Evolutionary conservation across 2,329 filamentous ascomycete genomes (phyloP).

Genomic region (Fusarium austroafricanum): DNA sequence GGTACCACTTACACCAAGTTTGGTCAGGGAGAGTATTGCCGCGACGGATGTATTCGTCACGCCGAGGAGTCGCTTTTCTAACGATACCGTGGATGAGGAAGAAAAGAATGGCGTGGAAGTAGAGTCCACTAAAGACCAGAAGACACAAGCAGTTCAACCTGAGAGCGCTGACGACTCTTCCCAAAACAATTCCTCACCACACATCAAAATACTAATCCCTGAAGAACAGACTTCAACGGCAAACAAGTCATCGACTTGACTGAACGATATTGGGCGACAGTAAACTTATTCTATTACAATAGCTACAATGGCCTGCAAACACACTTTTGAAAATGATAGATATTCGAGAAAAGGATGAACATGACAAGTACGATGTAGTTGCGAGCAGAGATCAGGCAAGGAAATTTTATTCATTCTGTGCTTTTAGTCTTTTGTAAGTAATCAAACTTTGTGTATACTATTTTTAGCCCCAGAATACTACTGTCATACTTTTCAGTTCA

Average conservation of each 20-base stretch:
- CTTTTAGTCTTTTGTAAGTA: slow-evolving; percentile 5
- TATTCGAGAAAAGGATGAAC: background rate
- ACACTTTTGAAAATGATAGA: background rate
- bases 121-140: background rate
- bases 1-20: slow-evolving; percentile 30
- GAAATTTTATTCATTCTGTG: slow-evolving; percentile 4
- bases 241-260: background rate
- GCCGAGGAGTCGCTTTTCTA: slow-evolving; percentile 37
- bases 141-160: background rate
- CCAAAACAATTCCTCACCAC: background rate
- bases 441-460: slow-evolving; percentile 6
- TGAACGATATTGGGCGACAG: background rate
- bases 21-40: slow-evolving; percentile 26
- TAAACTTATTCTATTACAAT: background rate
- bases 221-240: background rate
- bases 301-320: background rate
- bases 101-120: background rate
- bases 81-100: background rate
- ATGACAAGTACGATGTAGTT: background rate
- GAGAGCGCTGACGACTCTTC: background rate
- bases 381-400: background rate
- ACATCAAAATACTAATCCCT: background rate
- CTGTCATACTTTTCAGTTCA: background rate
- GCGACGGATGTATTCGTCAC: slow-evolving; percentile 40
- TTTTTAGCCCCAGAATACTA: background rate